Evolutionary conservation across 345 rosid species (phyloP).

Genomic region (Hypericum perforatum): DNA sequence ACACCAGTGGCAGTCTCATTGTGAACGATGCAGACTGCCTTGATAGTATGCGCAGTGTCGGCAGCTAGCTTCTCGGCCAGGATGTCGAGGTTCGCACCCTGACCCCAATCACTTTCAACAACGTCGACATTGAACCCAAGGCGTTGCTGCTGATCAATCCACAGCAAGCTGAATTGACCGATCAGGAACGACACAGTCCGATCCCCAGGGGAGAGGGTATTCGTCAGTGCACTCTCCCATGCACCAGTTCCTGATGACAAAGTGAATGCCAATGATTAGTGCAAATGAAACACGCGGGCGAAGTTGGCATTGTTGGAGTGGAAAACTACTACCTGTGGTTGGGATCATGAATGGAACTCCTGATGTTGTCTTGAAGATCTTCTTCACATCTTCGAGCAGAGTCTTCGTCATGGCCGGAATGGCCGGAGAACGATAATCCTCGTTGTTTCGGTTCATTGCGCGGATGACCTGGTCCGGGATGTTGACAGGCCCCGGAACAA

Average conservation of each 20-base stretch:
- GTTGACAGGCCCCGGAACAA: constrained; percentile 97
- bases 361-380: constrained; percentile 83
- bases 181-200: constrained; percentile 79
- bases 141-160: constrained; percentile 99
- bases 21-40: constrained; percentile 95
- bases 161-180: constrained; percentile 92
- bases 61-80: constrained; percentile 72
- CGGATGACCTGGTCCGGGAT: constrained; percentile 89
- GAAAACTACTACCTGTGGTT: constrained; percentile 49
- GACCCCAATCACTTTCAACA: constrained; percentile 94
- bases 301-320: too few relatives aligned
- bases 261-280: background rate
- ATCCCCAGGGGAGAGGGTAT: constrained; percentile 94
- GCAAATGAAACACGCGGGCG: too few relatives aligned
- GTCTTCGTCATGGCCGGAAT: constrained; percentile 79
- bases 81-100: constrained; percentile 84
- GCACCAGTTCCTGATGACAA: constrained; percentile 72
- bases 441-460: constrained; percentile 98
- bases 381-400: constrained; percentile 82
- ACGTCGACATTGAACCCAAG: constrained; percentile 89
- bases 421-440: constrained; percentile 97
- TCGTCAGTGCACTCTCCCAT: constrained; percentile 99
- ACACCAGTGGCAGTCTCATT: constrained; percentile 99
- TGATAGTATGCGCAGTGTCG: constrained; percentile 66
- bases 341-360: constrained; percentile 91